phyloP scores from a whole-genome alignment of 495 filamentous ascomycete genomes.

The Lepidopterella palustris region DNA sequence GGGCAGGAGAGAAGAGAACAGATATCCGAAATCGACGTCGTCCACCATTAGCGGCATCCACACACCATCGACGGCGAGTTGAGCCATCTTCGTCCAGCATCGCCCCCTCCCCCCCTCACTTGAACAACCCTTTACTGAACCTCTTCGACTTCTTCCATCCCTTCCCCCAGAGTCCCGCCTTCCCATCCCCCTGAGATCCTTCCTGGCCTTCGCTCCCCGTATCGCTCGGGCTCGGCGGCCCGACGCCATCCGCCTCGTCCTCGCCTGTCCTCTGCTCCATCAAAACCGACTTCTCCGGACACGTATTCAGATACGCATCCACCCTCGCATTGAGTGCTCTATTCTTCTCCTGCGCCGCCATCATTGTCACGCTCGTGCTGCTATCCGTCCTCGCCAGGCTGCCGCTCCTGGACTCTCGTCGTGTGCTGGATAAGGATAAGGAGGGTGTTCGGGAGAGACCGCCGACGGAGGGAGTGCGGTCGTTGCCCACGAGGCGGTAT shows the following conservation, averaged over 20 bases:
- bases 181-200: neutral
- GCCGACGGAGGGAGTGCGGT: slow-evolving; percentile 17
- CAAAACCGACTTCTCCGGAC: slow-evolving; percentile 20
- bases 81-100: no score
- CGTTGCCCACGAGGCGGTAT: slow-evolving; percentile 33
- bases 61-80: no score
- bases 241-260: slow-evolving; percentile 18
- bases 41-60: no score
- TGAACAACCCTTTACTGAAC: neutral
- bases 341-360: slow-evolving; percentile 28
- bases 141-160: slow-evolving; percentile 4
- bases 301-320: slow-evolving; percentile 30
- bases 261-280: slow-evolving; percentile 3
- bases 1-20: neutral
- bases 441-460: slow-evolving; percentile 23
- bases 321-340: slow-evolving; percentile 34
- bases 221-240: slow-evolving; percentile 1
- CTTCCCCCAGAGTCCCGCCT: neutral
- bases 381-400: slow-evolving; percentile 32
- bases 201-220: neutral
- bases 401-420: slow-evolving; percentile 23
- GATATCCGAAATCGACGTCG: no score
- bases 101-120: no score
- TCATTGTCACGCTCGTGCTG: slow-evolving; percentile 29
- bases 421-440: slow-evolving; percentile 15